Percentiles rank a stretch among this genome's conserved stretches.
phyloP scores from a whole-genome alignment of 2,329 filamentous ascomycete species.

The Mycosphaerella sp. region DNA sequence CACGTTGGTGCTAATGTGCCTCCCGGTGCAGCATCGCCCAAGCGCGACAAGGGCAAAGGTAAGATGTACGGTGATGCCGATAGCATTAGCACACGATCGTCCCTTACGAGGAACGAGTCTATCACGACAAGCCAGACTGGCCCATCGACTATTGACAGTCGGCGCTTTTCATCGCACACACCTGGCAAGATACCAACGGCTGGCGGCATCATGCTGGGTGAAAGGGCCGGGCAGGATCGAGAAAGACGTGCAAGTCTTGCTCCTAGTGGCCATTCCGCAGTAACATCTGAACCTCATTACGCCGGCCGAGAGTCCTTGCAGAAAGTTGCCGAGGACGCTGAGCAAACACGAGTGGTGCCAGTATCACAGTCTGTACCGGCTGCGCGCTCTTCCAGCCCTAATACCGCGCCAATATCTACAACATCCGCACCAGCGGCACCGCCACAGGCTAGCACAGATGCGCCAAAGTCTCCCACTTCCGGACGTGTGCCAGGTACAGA shows the following conservation, averaged over 20 bases:
- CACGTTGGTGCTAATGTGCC: constrained; percentile 4
- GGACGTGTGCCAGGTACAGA: constrained; percentile 3
- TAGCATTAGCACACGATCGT: constrained; percentile 12
- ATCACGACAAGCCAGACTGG: constrained; percentile 10
- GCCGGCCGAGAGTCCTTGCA: constrained; percentile 1
- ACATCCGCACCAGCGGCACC: background rate
- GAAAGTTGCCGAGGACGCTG: constrained; percentile 5
- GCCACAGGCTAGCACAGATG: background rate
- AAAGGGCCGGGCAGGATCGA: constrained; percentile 1
- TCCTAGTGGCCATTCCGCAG: constrained; percentile 1
- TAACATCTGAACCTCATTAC: background rate
- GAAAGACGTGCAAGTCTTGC: constrained; percentile 5
- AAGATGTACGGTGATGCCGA: constrained; percentile 10
- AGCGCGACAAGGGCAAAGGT: constrained; percentile 14
- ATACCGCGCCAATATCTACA: background rate
- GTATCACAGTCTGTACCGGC: background rate
- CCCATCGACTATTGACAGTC: constrained; percentile 9
- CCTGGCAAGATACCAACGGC: constrained; percentile 5
- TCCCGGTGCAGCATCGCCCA: constrained; percentile 5
- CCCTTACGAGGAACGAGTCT: constrained; percentile 9
- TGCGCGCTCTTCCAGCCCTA: background rate
- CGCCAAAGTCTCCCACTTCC: background rate
- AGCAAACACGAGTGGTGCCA: background rate
- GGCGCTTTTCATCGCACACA: constrained; percentile 2
- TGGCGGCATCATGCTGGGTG: constrained; percentile 6